Percentiles rank a stretch among this genome's conserved stretches.
These are phyloP conservation scores for Austroboletus eburneus DNA, from an alignment of 768 basidiomycete species.

Conservation along the genomic window DNA sequence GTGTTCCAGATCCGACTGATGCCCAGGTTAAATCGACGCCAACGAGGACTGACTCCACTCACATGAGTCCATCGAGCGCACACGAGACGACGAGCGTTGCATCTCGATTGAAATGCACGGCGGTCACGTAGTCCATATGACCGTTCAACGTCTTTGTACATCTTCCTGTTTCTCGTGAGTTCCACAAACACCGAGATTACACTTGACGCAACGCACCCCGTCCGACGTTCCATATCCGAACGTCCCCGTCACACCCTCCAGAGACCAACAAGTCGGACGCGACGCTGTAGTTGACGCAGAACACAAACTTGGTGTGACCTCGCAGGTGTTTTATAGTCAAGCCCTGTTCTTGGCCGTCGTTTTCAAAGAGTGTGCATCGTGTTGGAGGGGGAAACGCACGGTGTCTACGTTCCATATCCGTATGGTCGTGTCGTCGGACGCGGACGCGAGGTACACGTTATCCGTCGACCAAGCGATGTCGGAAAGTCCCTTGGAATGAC, in stretches of 20 bases:
- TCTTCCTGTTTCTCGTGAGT: constrained; percentile 61
- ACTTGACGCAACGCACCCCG: too few relatives aligned
- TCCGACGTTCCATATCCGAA: constrained; percentile 94
- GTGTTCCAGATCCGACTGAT: constrained; percentile 93
- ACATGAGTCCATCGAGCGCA: constrained; percentile 93
- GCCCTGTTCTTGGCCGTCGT: constrained; percentile 43
- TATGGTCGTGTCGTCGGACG: constrained; percentile 88
- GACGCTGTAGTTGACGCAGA: constrained; percentile 89
- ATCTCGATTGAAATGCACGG: constrained; percentile 91
- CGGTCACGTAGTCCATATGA: constrained; percentile 92
- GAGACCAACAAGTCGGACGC: constrained; percentile 86
- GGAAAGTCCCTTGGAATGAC: constrained; percentile 80
- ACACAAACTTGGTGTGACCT: constrained; percentile 85
- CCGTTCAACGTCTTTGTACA: constrained; percentile 85
- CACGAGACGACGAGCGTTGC: constrained; percentile 90
- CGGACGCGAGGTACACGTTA: constrained; percentile 78
- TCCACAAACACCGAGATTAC: too few relatives aligned
- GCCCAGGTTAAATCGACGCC: background rate
- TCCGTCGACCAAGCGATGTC: constrained; percentile 89
- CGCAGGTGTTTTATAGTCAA: constrained; percentile 65
- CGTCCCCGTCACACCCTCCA: constrained; percentile 89
- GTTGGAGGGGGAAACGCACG: constrained; percentile 40
- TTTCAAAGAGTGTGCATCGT: background rate
- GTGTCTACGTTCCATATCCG: constrained; percentile 86
- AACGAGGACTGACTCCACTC: constrained; percentile 26